Evolutionary conservation across 2,329 filamentous ascomycete genomes (phyloP).

Genomic region (Allantophomopsis lycopodina): DNA sequence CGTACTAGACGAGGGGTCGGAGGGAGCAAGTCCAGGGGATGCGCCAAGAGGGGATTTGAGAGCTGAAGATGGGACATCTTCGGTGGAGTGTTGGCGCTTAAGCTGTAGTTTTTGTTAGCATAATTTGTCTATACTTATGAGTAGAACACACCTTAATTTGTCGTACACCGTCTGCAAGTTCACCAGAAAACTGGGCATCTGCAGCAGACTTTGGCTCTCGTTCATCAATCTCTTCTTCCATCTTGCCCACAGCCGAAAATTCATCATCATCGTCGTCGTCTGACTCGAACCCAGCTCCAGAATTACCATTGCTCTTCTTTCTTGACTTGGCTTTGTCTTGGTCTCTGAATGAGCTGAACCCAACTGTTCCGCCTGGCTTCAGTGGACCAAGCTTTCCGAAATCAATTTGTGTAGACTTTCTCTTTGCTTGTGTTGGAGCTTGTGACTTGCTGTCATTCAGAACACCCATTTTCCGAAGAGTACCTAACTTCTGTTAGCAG

Average conservation of each 20-base stretch:
- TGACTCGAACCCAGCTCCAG: conserved; percentile 40
- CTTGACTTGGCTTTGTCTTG: conserved; percentile 41
- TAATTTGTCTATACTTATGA: neutral
- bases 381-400: conserved; percentile 76
- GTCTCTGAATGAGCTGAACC: conserved; percentile 81
- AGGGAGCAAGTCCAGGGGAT: conserved; percentile 24
- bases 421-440: conserved; percentile 50
- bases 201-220: conserved; percentile 45
- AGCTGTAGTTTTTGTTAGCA: conserved; percentile 37
- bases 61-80: conserved; percentile 17
- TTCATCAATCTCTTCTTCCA: conserved; percentile 51
- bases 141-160: conserved; percentile 56
- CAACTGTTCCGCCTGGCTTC: conserved; percentile 76
- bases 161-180: conserved; percentile 68
- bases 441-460: conserved; percentile 55
- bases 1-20: conserved; percentile 19
- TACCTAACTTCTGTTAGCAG: conserved; percentile 39
- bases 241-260: conserved; percentile 45
- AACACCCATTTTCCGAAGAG: conserved; percentile 95
- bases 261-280: conserved; percentile 70
- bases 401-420: conserved; percentile 72
- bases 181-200: conserved; percentile 57
- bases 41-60: conserved; percentile 20
- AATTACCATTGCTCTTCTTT: conserved; percentile 49
- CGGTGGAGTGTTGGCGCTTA: conserved; percentile 67